Evolutionary conservation across 768 basidiomycete species (phyloP).

Genomic region (Leccinellum albellum): DNA sequence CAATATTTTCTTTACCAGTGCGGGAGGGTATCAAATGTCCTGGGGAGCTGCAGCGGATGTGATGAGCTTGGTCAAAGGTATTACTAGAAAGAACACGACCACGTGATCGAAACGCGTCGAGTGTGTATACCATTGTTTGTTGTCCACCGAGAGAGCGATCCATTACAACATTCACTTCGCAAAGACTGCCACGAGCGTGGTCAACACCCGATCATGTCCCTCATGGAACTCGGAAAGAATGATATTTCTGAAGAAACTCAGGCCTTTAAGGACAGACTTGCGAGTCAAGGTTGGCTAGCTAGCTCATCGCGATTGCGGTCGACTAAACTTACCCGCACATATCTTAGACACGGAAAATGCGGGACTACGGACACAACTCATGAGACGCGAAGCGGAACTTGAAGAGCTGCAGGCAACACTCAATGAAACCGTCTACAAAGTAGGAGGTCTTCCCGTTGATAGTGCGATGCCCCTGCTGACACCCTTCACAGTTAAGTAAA

Average conservation of each 20-base stretch:
- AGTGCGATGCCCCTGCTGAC: conserved; percentile 3
- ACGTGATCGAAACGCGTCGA: conserved; percentile 32
- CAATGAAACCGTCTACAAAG: conserved; percentile 38
- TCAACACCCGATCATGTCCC: conserved; percentile 30
- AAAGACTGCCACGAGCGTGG: conserved; percentile 11
- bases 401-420: conserved; percentile 31
- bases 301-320: neutral
- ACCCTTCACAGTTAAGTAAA: conserved; percentile 43
- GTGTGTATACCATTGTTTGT: conserved; percentile 27
- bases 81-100: conserved; percentile 20
- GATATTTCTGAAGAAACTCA: conserved; percentile 38
- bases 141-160: neutral
- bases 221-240: conserved; percentile 37
- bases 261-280: conserved; percentile 34
- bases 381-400: conserved; percentile 37
- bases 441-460: conserved; percentile 8
- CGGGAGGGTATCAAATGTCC: conserved; percentile 38
- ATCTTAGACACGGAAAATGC: conserved; percentile 35
- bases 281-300: conserved; percentile 33
- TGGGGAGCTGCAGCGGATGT: conserved; percentile 45
- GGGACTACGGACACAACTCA: conserved; percentile 30
- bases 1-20: conserved; percentile 20
- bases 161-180: conserved; percentile 9
- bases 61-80: conserved; percentile 21
- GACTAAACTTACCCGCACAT: conserved; percentile 4